phyloP scores from a whole-genome alignment of 495 filamentous ascomycete species.

The Tuber aestivum region DNA sequence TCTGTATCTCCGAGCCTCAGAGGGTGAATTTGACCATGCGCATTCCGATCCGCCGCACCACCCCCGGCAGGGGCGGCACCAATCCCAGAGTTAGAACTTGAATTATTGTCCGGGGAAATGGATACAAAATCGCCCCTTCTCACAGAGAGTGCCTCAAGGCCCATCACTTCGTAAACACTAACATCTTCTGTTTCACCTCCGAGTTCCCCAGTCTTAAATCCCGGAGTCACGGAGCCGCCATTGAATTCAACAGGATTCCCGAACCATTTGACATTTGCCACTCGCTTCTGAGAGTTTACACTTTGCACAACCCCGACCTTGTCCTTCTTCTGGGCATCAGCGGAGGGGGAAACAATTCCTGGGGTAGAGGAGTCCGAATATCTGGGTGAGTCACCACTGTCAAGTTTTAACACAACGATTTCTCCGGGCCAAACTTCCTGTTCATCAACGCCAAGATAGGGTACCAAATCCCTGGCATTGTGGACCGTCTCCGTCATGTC shows the following conservation, averaged over 20 bases:
- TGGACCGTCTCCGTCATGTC: constrained; percentile 51
- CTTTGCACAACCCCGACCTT: constrained; percentile 57
- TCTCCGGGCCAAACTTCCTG: constrained; percentile 58
- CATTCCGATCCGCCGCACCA: background rate
- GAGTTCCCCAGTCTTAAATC: constrained; percentile 47
- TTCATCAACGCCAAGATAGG: constrained; percentile 50
- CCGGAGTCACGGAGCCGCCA: constrained; percentile 41
- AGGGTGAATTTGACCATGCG: background rate
- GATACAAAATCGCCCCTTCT: constrained; percentile 51
- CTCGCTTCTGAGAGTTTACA: constrained; percentile 51
- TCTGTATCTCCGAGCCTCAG: background rate
- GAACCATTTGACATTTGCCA: constrained; percentile 56
- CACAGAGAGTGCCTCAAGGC: constrained; percentile 46
- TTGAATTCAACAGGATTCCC: constrained; percentile 44
- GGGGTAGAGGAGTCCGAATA: background rate
- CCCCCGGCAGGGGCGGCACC: background rate
- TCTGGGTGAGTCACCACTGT: constrained; percentile 12
- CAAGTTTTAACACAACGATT: constrained; percentile 50
- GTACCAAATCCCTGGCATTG: constrained; percentile 45
- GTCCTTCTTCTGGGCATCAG: constrained; percentile 39
- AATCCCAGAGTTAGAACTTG: background rate
- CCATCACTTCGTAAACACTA: constrained; percentile 55
- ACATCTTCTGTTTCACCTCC: constrained; percentile 47
- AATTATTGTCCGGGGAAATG: constrained; percentile 43
- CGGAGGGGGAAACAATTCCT: constrained; percentile 12